These are phyloP conservation scores for Ilex paraguariensis DNA, from an alignment of 305 asterid species.

Conservation along the genomic window DNA sequence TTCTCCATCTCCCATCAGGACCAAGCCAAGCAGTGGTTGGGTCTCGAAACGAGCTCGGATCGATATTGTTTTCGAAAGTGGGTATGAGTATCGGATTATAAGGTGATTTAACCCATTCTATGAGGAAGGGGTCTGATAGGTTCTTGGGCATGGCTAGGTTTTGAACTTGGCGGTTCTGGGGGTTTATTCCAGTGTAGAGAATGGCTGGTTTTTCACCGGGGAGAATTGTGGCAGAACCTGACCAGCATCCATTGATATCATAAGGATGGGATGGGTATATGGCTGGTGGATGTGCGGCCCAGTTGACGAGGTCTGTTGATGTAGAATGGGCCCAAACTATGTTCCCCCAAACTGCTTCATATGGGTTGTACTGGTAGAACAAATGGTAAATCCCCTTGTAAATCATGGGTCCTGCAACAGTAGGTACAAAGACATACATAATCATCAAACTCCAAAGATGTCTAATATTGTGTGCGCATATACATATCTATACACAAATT, in stretches of 20 bases:
- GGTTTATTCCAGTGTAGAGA: conserved; percentile 52
- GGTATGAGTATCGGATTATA: conserved; percentile 49
- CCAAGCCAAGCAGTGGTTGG: conserved; percentile 70
- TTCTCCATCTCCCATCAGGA: conserved; percentile 41
- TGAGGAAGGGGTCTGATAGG: conserved; percentile 41
- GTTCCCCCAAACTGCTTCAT: conserved; percentile 49
- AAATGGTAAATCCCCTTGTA: conserved; percentile 64
- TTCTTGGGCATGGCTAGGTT: conserved; percentile 51
- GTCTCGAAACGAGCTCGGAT: conserved; percentile 32
- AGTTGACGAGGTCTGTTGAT: conserved; percentile 54
- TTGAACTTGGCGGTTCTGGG: conserved; percentile 35
- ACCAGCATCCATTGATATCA: conserved; percentile 52
- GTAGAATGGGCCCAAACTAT: conserved; percentile 65
- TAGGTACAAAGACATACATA: too few species aligned
- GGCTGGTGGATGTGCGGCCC: conserved; percentile 46
- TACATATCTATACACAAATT: too few species aligned
- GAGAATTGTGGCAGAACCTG: conserved; percentile 66
- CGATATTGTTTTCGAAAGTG: conserved; percentile 19
- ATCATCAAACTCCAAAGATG: too few species aligned
- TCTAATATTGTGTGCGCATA: too few species aligned
- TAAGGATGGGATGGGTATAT: conserved; percentile 38
- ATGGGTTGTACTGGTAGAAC: conserved; percentile 68
- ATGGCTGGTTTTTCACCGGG: conserved; percentile 36
- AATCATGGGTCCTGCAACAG: conserved; percentile 50
- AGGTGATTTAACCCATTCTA: conserved; percentile 51